Percentiles rank a stretch among this genome's conserved stretches.
Evolutionary conservation across 164 flowering plant species (phyloP).

Genomic region (Chimonanthus praecox): DNA sequence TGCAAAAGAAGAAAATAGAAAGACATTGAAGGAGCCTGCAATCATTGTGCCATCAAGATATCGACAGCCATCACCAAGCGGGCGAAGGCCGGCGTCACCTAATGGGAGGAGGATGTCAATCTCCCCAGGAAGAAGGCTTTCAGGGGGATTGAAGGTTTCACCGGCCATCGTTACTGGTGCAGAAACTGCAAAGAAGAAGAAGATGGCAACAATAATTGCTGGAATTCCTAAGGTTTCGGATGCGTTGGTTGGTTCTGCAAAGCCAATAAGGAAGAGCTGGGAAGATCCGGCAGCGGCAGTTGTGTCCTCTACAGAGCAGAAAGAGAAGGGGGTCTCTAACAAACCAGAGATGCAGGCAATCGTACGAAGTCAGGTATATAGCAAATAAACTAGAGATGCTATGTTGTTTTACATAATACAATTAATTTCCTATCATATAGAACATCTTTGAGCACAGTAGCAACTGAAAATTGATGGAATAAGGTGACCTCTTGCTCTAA

Average conservation of each 20-base stretch:
- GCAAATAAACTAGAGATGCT: too few species aligned
- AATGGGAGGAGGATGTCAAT: slow-evolving; percentile 42
- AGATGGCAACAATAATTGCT: slow-evolving; percentile 53
- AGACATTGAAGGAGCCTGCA: slow-evolving; percentile 60
- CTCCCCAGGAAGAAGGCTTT: slow-evolving; percentile 79
- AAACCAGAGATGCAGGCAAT: slow-evolving; percentile 66
- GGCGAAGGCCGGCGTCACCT: slow-evolving; percentile 27
- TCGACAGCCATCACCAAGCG: slow-evolving; percentile 83
- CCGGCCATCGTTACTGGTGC: slow-evolving; percentile 24
- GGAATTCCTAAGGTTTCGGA: slow-evolving; percentile 75
- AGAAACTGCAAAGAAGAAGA: slow-evolving; percentile 64
- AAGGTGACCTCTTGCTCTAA: too few species aligned
- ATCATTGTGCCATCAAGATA: slow-evolving; percentile 91
- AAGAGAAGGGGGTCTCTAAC: slow-evolving; percentile 36
- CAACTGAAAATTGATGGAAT: too few species aligned
- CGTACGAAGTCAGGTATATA: slow-evolving; percentile 68
- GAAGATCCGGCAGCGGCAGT: slow-evolving; percentile 38
- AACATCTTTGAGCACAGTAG: too few species aligned
- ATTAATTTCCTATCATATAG: too few species aligned
- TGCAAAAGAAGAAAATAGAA: slow-evolving; percentile 68
- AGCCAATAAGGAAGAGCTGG: slow-evolving; percentile 76
- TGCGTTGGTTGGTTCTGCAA: slow-evolving; percentile 49
- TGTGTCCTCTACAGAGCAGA: slow-evolving; percentile 30
- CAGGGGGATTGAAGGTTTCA: slow-evolving; percentile 61
- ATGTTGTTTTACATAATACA: too few species aligned